Evolutionary conservation across 768 basidiomycete genomes (phyloP).

Genomic region (Mycena rebaudengoi): DNA sequence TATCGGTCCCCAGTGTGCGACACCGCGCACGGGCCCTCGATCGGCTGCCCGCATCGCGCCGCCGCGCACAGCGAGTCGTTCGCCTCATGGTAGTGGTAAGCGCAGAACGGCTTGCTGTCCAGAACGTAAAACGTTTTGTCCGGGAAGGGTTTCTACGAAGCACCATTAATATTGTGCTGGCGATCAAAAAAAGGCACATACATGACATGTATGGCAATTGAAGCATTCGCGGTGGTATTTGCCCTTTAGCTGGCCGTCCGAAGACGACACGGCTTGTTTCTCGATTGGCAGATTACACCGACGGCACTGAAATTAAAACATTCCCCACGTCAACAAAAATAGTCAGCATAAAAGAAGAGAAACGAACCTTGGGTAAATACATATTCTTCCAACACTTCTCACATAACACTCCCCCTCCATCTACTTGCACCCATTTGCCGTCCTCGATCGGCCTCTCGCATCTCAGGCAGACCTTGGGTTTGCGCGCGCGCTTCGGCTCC

Average conservation of each 20-base stretch:
- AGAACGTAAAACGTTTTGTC: conserved; percentile 93
- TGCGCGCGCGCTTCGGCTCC: conserved; percentile 38
- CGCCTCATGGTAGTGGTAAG: conserved; percentile 91
- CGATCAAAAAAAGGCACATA: conserved; percentile 35
- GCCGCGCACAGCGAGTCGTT: conserved; percentile 91
- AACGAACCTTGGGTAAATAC: conserved; percentile 88
- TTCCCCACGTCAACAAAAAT: conserved; percentile 8
- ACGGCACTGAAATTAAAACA: conserved; percentile 67
- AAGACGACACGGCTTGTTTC: conserved; percentile 88
- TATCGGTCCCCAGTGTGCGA: conserved; percentile 83
- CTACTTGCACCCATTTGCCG: conserved; percentile 84
- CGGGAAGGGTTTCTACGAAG: conserved; percentile 81
- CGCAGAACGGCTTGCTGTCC: conserved; percentile 90
- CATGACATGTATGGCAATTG: conserved; percentile 85
- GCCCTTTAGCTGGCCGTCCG: conserved; percentile 94
- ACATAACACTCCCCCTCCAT: conserved; percentile 80
- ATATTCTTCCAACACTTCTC: conserved; percentile 95
- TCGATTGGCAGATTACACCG: conserved; percentile 89
- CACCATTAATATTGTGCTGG: conserved; percentile 1
- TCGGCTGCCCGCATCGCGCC: conserved; percentile 81
- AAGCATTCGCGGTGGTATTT: conserved; percentile 96
- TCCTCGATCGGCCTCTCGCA: conserved; percentile 79
- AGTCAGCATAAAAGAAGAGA: neutral
- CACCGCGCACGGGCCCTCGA: conserved; percentile 93
- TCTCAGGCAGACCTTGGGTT: conserved; percentile 64